Percentiles rank a stretch among this genome's conserved stretches.
Evolutionary conservation across 208 protist genomes (phyloP).

Genomic region (Porcisia hertigi): DNA sequence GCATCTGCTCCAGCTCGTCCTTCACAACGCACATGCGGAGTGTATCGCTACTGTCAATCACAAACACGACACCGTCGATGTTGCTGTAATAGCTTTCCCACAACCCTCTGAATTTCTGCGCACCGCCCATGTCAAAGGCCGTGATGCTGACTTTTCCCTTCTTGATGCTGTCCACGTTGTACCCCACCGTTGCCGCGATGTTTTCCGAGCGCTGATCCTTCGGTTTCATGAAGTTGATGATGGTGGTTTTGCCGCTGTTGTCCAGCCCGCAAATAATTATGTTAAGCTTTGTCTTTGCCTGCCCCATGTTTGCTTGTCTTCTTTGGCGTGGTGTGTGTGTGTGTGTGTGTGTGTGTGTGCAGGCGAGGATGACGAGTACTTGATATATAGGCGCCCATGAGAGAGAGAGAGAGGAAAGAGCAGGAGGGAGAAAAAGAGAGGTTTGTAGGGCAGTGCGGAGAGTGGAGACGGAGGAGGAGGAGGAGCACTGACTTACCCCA

Average conservation of each 20-base stretch:
- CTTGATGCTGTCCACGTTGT: slow-evolving; percentile 90
- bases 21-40: slow-evolving; percentile 87
- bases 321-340: not conserved
- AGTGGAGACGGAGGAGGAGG: not conserved
- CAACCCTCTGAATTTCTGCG: slow-evolving; percentile 96
- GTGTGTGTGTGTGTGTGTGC: not conserved
- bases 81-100: slow-evolving; percentile 98
- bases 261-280: slow-evolving; percentile 88
- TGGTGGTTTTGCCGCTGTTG: slow-evolving; percentile 97
- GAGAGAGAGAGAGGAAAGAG: not conserved
- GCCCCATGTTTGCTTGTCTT: slow-evolving; percentile 54
- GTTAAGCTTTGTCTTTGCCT: slow-evolving; percentile 81
- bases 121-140: slow-evolving; percentile 98
- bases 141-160: slow-evolving; percentile 96
- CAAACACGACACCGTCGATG: slow-evolving; percentile 93
- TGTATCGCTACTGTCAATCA: slow-evolving; percentile 91
- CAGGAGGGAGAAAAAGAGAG: not conserved
- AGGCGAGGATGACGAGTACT: not conserved
- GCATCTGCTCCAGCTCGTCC: slow-evolving; percentile 84
- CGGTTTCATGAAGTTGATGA: slow-evolving; percentile 98
- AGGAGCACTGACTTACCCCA: not conserved
- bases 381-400: not conserved
- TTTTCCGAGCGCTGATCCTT: slow-evolving; percentile 87
- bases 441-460: not conserved
- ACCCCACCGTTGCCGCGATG: slow-evolving; percentile 98